Percentiles rank a stretch among this genome's conserved stretches.
Conservation (phyloP, 768 basidiomycete species). For the Trametes maxima region DNA sequence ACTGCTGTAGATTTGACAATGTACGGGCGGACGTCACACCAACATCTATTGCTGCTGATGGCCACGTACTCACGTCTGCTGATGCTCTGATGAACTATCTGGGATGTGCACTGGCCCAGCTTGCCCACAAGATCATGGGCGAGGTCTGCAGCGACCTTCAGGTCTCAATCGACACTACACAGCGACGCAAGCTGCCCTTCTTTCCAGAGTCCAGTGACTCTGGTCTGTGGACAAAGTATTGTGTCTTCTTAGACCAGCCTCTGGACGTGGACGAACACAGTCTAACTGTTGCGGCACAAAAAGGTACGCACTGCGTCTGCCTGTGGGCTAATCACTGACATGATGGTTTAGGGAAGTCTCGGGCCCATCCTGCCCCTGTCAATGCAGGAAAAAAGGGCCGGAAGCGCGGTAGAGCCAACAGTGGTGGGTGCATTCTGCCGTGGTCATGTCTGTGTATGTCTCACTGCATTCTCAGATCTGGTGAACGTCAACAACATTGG, state of each 20-base stretch:
- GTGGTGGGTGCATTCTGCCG: neutral
- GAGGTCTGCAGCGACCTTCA: neutral
- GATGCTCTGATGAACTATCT: neutral
- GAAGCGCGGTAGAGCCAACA: neutral
- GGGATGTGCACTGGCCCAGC: neutral
- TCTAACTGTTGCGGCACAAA: neutral
- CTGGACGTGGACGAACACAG: neutral
- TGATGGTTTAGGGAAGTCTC: neutral
- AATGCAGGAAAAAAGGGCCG: neutral
- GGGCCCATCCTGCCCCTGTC: too few species aligned
- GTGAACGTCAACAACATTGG: neutral
- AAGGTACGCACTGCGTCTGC: neutral
- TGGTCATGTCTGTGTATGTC: neutral
- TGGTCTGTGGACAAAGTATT: neutral
- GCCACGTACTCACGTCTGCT: neutral
- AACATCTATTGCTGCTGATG: neutral
- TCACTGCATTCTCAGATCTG: neutral
- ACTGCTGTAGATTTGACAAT: neutral
- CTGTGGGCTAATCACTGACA: neutral
- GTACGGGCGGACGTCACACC: neutral
- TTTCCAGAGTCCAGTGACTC: neutral
- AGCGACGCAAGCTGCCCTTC: neutral
- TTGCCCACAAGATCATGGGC: neutral
- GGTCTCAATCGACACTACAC: neutral
- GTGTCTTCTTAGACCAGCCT: neutral